Conservation (phyloP, 2,329 filamentous ascomycete genomes). For the Pyricularia pennisetigena region DNA sequence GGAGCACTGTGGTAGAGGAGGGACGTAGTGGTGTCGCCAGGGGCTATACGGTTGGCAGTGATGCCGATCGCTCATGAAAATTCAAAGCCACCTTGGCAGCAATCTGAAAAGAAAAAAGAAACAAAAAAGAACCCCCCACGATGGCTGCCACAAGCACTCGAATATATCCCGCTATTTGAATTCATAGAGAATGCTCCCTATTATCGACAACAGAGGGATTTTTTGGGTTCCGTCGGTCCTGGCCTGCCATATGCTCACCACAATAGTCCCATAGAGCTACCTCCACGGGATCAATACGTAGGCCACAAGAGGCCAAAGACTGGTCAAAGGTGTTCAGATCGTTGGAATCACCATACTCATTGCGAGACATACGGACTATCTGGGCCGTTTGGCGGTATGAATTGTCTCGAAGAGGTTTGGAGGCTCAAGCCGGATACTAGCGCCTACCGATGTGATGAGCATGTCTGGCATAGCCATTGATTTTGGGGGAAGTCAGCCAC, state of each 20-base stretch:
- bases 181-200: neutral
- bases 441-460: conserved; percentile 35
- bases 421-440: conserved; percentile 31
- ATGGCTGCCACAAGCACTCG: neutral
- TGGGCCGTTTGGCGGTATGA: conserved; percentile 27
- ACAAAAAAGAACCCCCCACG: too few relatives aligned
- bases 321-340: conserved; percentile 22
- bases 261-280: conserved; percentile 18
- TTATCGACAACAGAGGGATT: neutral
- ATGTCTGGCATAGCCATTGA: conserved; percentile 44
- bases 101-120: neutral
- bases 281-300: conserved; percentile 17
- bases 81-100: neutral
- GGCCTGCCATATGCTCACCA: conserved; percentile 23
- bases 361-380: conserved; percentile 23
- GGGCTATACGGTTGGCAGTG: conserved; percentile 71
- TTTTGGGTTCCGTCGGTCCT: conserved; percentile 24
- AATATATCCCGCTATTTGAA: neutral
- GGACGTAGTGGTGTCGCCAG: conserved; percentile 80
- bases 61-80: conserved; percentile 23
- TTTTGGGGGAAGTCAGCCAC: conserved; percentile 21
- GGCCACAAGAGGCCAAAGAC: conserved; percentile 9
- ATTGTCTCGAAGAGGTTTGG: conserved; percentile 31
- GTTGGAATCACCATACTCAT: conserved; percentile 16
- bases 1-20: conserved; percentile 67